These are phyloP conservation scores for Boletus sensibilis DNA, from an alignment of 768 basidiomycete genomes.

Conservation along the genomic window DNA sequence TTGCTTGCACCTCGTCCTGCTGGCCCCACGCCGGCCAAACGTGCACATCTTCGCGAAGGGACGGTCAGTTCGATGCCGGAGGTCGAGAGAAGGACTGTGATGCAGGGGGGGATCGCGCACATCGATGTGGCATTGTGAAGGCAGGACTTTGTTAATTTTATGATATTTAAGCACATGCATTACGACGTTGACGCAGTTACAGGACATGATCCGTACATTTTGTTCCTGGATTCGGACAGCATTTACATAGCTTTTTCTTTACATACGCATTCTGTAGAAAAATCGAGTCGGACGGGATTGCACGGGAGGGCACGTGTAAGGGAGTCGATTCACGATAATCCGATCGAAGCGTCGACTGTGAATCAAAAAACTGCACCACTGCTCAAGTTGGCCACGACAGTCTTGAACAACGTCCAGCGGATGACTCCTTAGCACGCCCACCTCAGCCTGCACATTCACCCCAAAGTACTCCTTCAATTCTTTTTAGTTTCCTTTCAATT, in stretches of 20 bases:
- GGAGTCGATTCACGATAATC: conserved; percentile 23
- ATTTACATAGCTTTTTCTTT: neutral
- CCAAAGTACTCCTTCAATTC: neutral
- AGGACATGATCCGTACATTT: neutral
- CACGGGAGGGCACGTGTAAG: conserved; percentile 14
- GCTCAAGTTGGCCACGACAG: neutral
- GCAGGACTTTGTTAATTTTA: conserved; percentile 9
- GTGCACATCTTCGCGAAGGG: conserved; percentile 24
- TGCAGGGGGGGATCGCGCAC: conserved; percentile 23
- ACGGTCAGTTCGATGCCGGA: conserved; percentile 20
- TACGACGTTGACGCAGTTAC: neutral
- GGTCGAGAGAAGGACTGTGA: conserved; percentile 20
- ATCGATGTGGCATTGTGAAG: conserved; percentile 28
- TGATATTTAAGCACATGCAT: conserved; percentile 15
- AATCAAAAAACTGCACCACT: conserved; percentile 15
- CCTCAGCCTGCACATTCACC: neutral
- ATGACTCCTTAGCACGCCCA: neutral
- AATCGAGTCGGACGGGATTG: neutral
- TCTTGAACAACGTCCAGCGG: neutral
- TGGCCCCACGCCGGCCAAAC: neutral
- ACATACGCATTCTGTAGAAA: neutral
- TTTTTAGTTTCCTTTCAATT: neutral
- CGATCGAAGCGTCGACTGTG: conserved; percentile 18
- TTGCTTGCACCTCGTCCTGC: neutral
- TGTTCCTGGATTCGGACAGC: neutral